phyloP scores from a whole-genome alignment of 257 asterid genomes.

The Penstemon eatonii region DNA sequence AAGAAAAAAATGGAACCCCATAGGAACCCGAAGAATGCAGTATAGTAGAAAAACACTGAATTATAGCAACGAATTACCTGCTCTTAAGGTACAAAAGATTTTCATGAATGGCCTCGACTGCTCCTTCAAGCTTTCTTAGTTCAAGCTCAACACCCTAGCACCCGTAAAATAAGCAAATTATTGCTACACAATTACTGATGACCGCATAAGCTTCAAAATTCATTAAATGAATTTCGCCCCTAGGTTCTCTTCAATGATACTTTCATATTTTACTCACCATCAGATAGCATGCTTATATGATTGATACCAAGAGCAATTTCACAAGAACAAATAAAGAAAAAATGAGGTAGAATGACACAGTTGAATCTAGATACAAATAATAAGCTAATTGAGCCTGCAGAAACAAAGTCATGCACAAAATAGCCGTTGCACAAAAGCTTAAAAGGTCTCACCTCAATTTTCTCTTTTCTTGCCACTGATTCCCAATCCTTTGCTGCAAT shows the following conservation, averaged over 20 bases:
- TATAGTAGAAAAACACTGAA: background rate
- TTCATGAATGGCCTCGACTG: constrained; percentile 82
- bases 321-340: constrained; percentile 7
- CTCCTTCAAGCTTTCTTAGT: constrained; percentile 88
- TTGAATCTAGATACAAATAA: constrained; percentile 9
- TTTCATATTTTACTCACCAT: background rate
- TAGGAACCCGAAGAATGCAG: constrained; percentile 19
- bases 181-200: constrained; percentile 16
- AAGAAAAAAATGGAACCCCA: constrained; percentile 7
- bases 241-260: background rate
- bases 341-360: constrained; percentile 4
- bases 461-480: constrained; percentile 52
- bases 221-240: background rate
- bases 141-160: constrained; percentile 88
- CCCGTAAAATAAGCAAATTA: constrained; percentile 29
- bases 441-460: constrained; percentile 47
- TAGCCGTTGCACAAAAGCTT: background rate
- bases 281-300: background rate
- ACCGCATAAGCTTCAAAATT: constrained; percentile 8
- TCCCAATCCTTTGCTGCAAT: constrained; percentile 66
- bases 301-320: background rate
- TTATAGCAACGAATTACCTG: constrained; percentile 46
- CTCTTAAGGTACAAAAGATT: constrained; percentile 66
- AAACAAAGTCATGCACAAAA: constrained; percentile 5
- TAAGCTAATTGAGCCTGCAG: background rate